Evolutionary conservation across 768 basidiomycete species (phyloP).

Genomic region (Suillus subaureus): DNA sequence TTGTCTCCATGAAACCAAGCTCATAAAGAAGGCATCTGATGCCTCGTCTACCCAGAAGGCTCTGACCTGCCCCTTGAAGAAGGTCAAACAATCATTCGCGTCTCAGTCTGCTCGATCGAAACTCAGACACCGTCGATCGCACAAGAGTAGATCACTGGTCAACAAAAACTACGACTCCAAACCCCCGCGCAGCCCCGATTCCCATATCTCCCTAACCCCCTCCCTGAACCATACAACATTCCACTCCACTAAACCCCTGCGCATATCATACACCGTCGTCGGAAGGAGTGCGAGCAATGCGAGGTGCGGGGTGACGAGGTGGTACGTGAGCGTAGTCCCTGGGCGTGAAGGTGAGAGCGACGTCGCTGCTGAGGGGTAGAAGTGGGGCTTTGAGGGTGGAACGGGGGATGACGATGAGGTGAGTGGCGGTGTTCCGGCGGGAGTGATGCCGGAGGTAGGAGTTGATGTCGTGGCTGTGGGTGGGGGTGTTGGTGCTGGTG

Average conservation of each 20-base stretch:
- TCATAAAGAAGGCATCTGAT: neutral
- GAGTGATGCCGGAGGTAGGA: neutral
- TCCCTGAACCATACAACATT: slow-evolving; percentile 86
- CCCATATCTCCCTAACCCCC: slow-evolving; percentile 81
- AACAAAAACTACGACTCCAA: slow-evolving; percentile 31
- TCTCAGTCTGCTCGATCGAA: too few relatives aligned
- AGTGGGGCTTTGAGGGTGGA: neutral
- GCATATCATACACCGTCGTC: slow-evolving; percentile 69
- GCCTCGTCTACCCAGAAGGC: too few relatives aligned
- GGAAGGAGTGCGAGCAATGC: slow-evolving; percentile 74
- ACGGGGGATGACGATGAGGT: neutral
- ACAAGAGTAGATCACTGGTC: neutral
- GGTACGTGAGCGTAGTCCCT: slow-evolving; percentile 82
- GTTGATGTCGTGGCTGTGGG: neutral
- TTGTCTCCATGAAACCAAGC: neutral
- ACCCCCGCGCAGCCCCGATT: slow-evolving; percentile 48
- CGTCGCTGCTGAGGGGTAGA: slow-evolving; percentile 35
- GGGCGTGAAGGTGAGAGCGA: slow-evolving; percentile 57
- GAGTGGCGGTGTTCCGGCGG: neutral
- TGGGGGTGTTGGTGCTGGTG: slow-evolving; percentile 12
- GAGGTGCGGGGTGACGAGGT: slow-evolving; percentile 73
- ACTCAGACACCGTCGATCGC: too few relatives aligned
- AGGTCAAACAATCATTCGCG: too few relatives aligned
- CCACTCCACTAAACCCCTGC: slow-evolving; percentile 79
- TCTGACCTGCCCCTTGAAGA: too few relatives aligned